Evolutionary conservation across 2,329 filamentous ascomycete genomes (phyloP), one percentile per base, ranked within the genome.

Genomic region (Escovopsis sp.): DNA sequence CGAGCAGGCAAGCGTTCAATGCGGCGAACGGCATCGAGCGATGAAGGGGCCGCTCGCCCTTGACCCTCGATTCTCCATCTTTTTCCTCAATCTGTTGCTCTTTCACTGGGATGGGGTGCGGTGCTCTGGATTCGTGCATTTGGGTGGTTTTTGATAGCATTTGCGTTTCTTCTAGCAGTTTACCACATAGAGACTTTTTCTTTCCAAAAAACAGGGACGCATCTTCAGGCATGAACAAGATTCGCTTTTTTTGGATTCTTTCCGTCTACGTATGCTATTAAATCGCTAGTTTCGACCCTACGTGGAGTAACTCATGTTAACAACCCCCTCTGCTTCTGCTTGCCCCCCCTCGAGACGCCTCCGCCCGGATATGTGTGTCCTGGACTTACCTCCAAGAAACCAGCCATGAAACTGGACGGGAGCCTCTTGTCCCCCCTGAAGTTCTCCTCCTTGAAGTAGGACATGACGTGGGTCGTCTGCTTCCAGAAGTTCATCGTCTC

Each of bases 401-500:
- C 86, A 53, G 79, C 74, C 68, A 98, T 93, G 68, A 98, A 98
- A 69, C 76, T 91, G 55, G 77, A 77, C 33, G 89, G 89, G 64
- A 95, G 66, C 60, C 76, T 78, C 53, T 85, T 61, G 71, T 82
- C 62, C 77, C 85, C 70, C 78, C 85, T 67, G 59, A 76, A 75
- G 63, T 72, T 75, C 63, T 96, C 88, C 54, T 79, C 74, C 59
- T 88, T 79, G 74, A 96, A 98, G 66, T 94, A 98, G 55, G 91
- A 87, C 75, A 98, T 86, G 53, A 98, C 75, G 62, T 98, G 91
- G 49, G 84, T 84, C 47, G 88, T 73, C 66, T 98, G 91, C 67
- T 95, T 94, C 91, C 91, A 98, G 73, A 84, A 98, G 70, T 98
- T 98, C 72, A 98, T 78, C 41, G 84, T 98, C 73, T 98, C 91